A percentile compares a stretch with the other conserved stretches of the same genome.
Evolutionary conservation across 495 filamentous ascomycete species (phyloP).

Genomic region (Jackrogersella multiformis): DNA sequence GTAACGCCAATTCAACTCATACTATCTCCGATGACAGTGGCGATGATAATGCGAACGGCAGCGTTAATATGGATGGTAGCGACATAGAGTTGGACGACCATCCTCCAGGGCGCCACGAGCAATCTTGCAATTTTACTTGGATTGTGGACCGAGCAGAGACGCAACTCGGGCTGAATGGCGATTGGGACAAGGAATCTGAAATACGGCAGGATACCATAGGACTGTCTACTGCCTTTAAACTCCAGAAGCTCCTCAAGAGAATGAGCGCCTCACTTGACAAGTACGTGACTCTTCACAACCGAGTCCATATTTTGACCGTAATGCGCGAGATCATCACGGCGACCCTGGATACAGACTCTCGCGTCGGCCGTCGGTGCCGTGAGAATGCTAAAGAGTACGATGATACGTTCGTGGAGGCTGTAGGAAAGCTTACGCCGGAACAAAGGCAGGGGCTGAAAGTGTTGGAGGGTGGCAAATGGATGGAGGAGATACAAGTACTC

Average conservation of each 20-base stretch:
- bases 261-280: not conserved
- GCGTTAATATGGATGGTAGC: not conserved
- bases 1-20: not conserved
- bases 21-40: not conserved
- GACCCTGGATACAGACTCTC: not conserved
- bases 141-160: not conserved
- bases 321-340: constrained; percentile 1
- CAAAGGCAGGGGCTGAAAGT: not conserved
- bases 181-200: not conserved
- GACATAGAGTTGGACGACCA: not conserved
- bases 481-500: not conserved
- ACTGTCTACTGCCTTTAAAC: not conserved
- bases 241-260: not conserved
- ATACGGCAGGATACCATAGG: constrained; percentile 3
- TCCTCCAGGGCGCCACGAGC: not conserved
- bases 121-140: not conserved
- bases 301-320: not conserved
- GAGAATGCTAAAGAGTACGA: not conserved
- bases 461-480: not conserved
- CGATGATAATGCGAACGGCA: not conserved
- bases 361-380: not conserved
- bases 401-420: not conserved
- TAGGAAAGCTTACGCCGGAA: not conserved
- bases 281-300: not conserved
- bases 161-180: not conserved